Percentiles rank a stretch among this genome's conserved stretches.
phyloP scores from a whole-genome alignment of 2,329 filamentous ascomycete genomes.

The Tricladium varicosporioides region DNA sequence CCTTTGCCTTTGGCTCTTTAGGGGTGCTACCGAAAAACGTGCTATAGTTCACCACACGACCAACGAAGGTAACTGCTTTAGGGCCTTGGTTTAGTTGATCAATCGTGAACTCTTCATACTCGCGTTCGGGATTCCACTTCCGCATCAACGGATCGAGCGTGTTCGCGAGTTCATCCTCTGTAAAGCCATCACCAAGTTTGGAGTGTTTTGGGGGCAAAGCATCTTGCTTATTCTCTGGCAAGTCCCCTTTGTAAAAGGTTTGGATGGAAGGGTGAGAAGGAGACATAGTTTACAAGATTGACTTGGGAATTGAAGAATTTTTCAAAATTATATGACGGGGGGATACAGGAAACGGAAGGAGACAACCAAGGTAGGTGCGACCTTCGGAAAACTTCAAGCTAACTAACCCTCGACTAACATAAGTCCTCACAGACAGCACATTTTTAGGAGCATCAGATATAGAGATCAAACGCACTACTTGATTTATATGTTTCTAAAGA shows the following conservation, averaged over 20 bases:
- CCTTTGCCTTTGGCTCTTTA: conserved; percentile 44
- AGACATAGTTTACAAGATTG: conserved; percentile 10
- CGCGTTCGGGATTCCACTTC: conserved; percentile 41
- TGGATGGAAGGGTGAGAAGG: conserved; percentile 28
- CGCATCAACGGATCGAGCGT: conserved; percentile 38
- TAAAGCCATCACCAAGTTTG: conserved; percentile 51
- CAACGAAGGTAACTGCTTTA: conserved; percentile 48
- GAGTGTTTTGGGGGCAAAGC: neutral
- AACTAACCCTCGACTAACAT: too few species aligned
- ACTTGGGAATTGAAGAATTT: too few species aligned
- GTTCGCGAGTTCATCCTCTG: conserved; percentile 42
- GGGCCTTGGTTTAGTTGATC: conserved; percentile 48
- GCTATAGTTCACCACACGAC: conserved; percentile 55
- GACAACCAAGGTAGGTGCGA: too few species aligned
- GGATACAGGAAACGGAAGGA: too few species aligned
- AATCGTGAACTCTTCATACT: conserved; percentile 48
- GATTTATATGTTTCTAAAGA: conserved; percentile 29
- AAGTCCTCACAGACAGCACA: too few species aligned
- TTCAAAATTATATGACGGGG: too few species aligned
- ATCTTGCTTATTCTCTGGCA: conserved; percentile 8
- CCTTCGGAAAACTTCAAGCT: too few species aligned
- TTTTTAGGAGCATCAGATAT: neutral
- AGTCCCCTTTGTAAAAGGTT: conserved; percentile 29
- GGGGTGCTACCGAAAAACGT: conserved; percentile 42
- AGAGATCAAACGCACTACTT: conserved; percentile 21